A percentile compares a stretch with the other conserved stretches of the same genome.
Conservation (phyloP, 2,329 filamentous ascomycete genomes). For the Cadophora sp. region DNA sequence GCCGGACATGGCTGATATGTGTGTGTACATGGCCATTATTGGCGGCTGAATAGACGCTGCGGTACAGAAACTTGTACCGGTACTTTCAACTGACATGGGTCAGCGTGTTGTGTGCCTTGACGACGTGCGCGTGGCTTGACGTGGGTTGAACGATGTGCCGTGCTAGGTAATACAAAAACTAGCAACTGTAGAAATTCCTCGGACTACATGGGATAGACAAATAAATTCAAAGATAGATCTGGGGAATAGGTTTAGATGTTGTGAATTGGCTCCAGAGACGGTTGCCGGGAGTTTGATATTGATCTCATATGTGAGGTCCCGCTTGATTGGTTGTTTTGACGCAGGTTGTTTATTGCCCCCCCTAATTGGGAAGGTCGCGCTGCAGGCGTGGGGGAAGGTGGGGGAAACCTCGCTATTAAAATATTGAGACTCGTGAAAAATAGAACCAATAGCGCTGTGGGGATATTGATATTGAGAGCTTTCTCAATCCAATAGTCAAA, state of each 20-base stretch:
- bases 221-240: conserved; percentile 9
- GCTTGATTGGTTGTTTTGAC: conserved; percentile 4
- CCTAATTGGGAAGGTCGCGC: neutral
- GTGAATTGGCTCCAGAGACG: neutral
- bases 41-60: conserved; percentile 12
- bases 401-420: neutral
- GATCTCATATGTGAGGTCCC: conserved; percentile 1
- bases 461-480: neutral
- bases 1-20: neutral
- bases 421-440: conserved; percentile 2
- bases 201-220: neutral
- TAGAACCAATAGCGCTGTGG: conserved; percentile 3
- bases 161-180: conserved; percentile 8
- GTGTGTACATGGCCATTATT: neutral
- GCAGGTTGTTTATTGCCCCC: conserved; percentile 6
- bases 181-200: neutral
- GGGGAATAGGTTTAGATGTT: conserved; percentile 2
- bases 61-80: conserved; percentile 1
- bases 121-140: conserved; percentile 13
- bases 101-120: neutral
- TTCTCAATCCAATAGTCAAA: neutral
- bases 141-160: conserved; percentile 3
- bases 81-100: neutral
- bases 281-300: conserved; percentile 9
- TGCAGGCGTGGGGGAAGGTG: neutral